Base-by-base conservation (phyloP, 2,329 filamentous ascomycete genomes). In the Colletotrichum somersetense region DNA sequence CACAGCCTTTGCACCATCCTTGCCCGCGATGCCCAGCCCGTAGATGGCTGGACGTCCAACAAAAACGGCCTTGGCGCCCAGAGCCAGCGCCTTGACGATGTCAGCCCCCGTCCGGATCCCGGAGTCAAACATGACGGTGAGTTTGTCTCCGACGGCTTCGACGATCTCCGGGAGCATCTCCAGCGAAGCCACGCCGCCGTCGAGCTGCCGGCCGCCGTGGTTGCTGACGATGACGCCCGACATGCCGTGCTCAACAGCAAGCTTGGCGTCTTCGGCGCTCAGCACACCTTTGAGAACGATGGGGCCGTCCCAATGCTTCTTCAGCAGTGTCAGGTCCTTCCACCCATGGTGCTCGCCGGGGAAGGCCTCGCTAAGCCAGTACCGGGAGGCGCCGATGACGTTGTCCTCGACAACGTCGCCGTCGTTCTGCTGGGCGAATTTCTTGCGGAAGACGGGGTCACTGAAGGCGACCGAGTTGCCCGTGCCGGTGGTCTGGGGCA, bases 391-490 rank as follows among this genome's bases (percentile, higher is more conserved):
- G n/a, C 82, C 78, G 0, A 85, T 55, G 11, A 84, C 77, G 67
- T 86, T 85, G 10, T 87, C 84, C 77, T 89, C 85, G 52, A 82
- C 80, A n/a, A 79, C 79, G 2, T 80, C 81, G 0, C 85, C 86
- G 44, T 83, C 85, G n/a, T 79, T 80, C 58, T 83, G 81, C 74
- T 84, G 84, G 50, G 87, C 85, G 76, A 90, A 90, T 62, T 88
- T 86, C 40, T 81, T 80, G 20, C 87, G 84, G 78, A 92, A 93
- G 0, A 91, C 89, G 0, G 91, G 91, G 77, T 94, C 92, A 1
- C 85, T 85, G 74, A 94, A 90, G 1, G 91, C 91, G 2, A 91
- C 85, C 56, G 87, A 83, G 62, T 88, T 87, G 2, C 91, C 91
- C 12, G 88, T 79, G 0, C 88, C 88, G 50, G 82, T 85, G 38